Evolutionary conservation across 2,329 filamentous ascomycete species (phyloP), one percentile per base, ranked within the genome.

Genomic region (Colletotrichum gloeosporioides): DNA sequence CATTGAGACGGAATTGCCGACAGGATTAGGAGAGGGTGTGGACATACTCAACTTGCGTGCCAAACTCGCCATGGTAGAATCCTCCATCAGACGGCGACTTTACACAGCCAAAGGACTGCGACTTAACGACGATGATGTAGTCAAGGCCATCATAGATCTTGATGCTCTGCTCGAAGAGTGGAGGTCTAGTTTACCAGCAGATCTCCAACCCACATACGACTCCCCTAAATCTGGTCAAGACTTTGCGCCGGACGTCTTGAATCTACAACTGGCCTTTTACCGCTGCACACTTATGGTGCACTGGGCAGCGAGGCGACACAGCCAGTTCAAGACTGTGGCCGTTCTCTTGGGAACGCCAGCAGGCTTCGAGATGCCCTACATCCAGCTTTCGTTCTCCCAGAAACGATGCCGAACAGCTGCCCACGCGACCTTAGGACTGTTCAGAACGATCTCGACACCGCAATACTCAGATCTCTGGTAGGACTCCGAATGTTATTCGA

Each of bases 61-160:
- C 4, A 69, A 78, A 67, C 76, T 78, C 5, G 76, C 76, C n/a
- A 78, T 72, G 53, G 71, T 78, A 7, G 69, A 78, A 32, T 77
- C 76, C 10, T 73, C 68, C 9, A 62, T 78, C 18, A 64, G 65
- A 9, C 55, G 66, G 68, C 70, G 69, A 9, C 57, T 78, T 6
- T 78, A 77, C 53, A 74, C 73, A 6, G 74, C 76, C 7, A 77
- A 77, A 36, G 66, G 74, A 15, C 74, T 78, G 15, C 69, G 61
- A 10, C 66, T 67, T 4, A 27, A 49, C 4, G 70, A 76, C 22
- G 62, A 63, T 13, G 70, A 71, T 13, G 34, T 77, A 27, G 49
- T 68, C 27, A 73, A 71, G 34, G 53, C 74, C 39, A 77, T 78
- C 32, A 59, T 74, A 6, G 76, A 78, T 10, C 57, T 73, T 22